Conservation (phyloP, 495 filamentous ascomycete species). For the Xylona heveae region DNA sequence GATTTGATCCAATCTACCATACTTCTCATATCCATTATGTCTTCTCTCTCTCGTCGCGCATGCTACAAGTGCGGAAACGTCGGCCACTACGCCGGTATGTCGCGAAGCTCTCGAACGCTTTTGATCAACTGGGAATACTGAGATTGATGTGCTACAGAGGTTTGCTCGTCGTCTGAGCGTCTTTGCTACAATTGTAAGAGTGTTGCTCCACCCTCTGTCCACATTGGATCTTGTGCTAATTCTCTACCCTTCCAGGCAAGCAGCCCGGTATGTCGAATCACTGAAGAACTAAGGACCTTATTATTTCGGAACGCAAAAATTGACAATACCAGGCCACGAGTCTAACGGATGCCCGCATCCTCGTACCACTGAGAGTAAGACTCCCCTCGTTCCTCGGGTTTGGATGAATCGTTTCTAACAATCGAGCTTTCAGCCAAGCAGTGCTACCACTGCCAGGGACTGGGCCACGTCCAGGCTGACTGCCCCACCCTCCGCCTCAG, state of each 20-base stretch:
- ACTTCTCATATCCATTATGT: slow-evolving; percentile 30
- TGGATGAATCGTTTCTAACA: slow-evolving; percentile 12
- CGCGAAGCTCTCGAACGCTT: slow-evolving; percentile 1
- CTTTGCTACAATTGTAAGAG: slow-evolving; percentile 99
- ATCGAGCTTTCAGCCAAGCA: slow-evolving; percentile 49
- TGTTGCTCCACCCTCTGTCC: slow-evolving; percentile 6
- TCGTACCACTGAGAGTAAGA: slow-evolving; percentile 77
- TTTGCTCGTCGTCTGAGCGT: slow-evolving; percentile 87
- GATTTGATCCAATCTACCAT: not conserved
- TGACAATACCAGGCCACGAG: slow-evolving; percentile 54
- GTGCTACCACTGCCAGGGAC: slow-evolving; percentile 98
- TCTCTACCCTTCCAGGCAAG: slow-evolving; percentile 17
- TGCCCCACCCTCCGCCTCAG: slow-evolving; percentile 92
- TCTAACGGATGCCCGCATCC: slow-evolving; percentile 92
- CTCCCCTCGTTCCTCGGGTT: not conserved
- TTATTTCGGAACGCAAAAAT: slow-evolving; percentile 1
- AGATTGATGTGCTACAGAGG: slow-evolving; percentile 31
- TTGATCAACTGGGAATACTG: slow-evolving; percentile 2
- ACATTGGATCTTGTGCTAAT: slow-evolving; percentile 10
- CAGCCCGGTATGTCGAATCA: slow-evolving; percentile 13
- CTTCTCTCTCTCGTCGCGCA: slow-evolving; percentile 87
- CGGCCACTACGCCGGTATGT: slow-evolving; percentile 80
- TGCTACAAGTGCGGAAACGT: slow-evolving; percentile 99
- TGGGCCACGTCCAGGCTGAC: slow-evolving; percentile 97
- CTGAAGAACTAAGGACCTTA: not conserved